Evolutionary conservation across 257 asterid genomes (phyloP).

Genomic region (Gentiana straminea): DNA sequence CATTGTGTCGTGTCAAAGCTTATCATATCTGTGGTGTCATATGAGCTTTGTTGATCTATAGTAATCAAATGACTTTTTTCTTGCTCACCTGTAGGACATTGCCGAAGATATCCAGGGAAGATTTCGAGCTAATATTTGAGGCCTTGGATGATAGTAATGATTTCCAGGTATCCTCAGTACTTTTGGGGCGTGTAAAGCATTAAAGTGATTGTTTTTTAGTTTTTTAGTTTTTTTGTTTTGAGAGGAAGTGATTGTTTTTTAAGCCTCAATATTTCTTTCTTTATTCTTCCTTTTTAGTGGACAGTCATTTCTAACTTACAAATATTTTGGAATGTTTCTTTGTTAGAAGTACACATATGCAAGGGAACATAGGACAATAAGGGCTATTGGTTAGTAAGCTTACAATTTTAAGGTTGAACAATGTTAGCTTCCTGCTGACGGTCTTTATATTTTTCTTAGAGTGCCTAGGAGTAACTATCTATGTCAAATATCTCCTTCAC

Average conservation of each 20-base stretch:
- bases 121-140: conserved; percentile 72
- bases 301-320: too few species aligned
- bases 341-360: too few species aligned
- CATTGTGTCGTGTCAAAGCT: too few species aligned
- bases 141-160: conserved; percentile 94
- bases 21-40: too few species aligned
- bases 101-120: conserved; percentile 88
- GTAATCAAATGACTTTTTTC: background rate
- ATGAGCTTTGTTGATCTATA: background rate
- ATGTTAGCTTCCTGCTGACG: too few species aligned
- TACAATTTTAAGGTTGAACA: too few species aligned
- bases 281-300: background rate
- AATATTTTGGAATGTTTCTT: too few species aligned
- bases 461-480: background rate
- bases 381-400: too few species aligned
- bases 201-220: too few species aligned
- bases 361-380: too few species aligned
- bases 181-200: conserved; percentile 1
- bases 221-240: background rate
- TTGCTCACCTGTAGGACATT: conserved; percentile 41
- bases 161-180: conserved; percentile 49
- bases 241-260: background rate
- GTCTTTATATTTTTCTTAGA: too few species aligned
- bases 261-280: background rate
- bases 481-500: background rate